Evolutionary conservation across 768 basidiomycete species (phyloP).

Genomic region (Lyophyllum semitale): DNA sequence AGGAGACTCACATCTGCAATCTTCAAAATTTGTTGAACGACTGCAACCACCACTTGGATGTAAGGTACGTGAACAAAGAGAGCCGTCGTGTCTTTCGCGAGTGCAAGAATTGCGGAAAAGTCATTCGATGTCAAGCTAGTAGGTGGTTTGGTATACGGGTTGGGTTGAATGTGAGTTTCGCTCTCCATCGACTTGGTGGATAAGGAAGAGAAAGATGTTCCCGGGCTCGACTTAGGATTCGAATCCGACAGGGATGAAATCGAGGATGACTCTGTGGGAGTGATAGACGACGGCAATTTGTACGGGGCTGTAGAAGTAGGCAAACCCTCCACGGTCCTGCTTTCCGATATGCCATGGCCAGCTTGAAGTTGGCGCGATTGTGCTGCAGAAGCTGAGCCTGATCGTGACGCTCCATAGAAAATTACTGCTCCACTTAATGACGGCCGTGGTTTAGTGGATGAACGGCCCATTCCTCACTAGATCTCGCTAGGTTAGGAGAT

Average conservation of each 20-base stretch:
- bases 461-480: conserved; percentile 18
- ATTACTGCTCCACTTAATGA: conserved; percentile 24
- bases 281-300: not conserved
- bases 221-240: not conserved
- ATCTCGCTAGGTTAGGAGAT: not conserved
- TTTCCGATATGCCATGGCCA: not conserved
- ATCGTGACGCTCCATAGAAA: conserved; percentile 19
- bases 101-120: conserved; percentile 5
- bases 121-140: not conserved
- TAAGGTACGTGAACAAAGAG: conserved; percentile 26
- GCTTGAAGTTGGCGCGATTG: too few species aligned
- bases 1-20: conserved; percentile 23
- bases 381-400: too few species aligned
- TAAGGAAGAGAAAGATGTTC: not conserved
- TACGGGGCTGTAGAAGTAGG: not conserved
- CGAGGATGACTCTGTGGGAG: not conserved
- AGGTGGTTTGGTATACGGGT: not conserved
- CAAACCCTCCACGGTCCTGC: not conserved
- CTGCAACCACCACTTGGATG: conserved; percentile 23
- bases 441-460: conserved; percentile 4
- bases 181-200: not conserved
- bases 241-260: not conserved
- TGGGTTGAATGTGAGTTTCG: not conserved
- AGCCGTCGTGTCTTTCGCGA: conserved; percentile 19
- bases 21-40: conserved; percentile 26